These are phyloP conservation scores for Sporothrix humicola DNA, from an alignment of 2,329 filamentous ascomycete species.

Conservation along the genomic window DNA sequence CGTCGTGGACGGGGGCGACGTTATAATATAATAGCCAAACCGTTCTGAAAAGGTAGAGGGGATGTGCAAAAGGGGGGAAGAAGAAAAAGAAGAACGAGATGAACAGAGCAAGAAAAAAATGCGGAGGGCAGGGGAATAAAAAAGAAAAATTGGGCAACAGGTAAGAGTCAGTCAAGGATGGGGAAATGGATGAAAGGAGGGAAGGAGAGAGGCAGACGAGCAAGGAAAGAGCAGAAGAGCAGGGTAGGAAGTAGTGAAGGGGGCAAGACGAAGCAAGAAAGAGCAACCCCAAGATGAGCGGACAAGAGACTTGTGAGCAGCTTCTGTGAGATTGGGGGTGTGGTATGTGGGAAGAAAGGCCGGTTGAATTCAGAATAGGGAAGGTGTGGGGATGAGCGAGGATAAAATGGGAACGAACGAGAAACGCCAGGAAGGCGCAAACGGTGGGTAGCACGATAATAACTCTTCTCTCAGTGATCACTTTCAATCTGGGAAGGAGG, in stretches of 20 bases:
- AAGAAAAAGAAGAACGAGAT: constrained; percentile 5
- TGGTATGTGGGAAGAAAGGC: constrained; percentile 30
- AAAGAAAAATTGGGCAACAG: background rate
- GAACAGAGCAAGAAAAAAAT: constrained; percentile 6
- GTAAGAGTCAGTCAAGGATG: constrained; percentile 25
- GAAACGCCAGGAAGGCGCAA: constrained; percentile 28
- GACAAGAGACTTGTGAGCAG: constrained; percentile 7
- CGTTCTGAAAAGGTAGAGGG: background rate
- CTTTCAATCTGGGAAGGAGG: constrained; percentile 7
- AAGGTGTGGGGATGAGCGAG: constrained; percentile 38
- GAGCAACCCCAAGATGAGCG: constrained; percentile 19
- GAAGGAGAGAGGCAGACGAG: constrained; percentile 4
- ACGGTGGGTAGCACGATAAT: constrained; percentile 23
- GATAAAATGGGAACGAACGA: constrained; percentile 33
- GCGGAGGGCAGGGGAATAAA: constrained; percentile 27
- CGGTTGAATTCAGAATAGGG: constrained; percentile 29
- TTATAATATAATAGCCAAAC: constrained; percentile 13
- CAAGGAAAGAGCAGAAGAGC: constrained; percentile 13
- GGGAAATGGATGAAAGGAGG: constrained; percentile 31
- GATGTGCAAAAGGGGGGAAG: constrained; percentile 3
- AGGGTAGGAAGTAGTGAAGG: background rate
- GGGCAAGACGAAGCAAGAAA: constrained; percentile 21
- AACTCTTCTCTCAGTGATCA: constrained; percentile 1
- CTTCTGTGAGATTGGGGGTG: constrained; percentile 27
- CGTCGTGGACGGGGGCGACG: background rate